phyloP scores from a whole-genome alignment of 2,329 filamentous ascomycete species.

The Cladosporium sp. region DNA sequence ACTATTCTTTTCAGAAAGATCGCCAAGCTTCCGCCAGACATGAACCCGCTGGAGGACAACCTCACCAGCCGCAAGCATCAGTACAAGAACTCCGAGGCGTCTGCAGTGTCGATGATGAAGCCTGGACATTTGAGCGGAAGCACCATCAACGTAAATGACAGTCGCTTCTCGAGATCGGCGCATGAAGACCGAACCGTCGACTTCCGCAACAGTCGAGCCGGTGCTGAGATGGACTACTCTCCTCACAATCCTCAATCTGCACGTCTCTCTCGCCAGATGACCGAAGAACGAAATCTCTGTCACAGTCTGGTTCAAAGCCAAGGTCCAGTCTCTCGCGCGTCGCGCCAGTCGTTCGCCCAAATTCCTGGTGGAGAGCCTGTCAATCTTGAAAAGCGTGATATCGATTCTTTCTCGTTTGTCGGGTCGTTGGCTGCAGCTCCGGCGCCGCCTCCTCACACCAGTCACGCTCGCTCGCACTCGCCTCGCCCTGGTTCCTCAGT shows the following conservation, averaged over 20 bases:
- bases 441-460: constrained; percentile 15
- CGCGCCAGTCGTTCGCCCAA: constrained; percentile 32
- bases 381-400: constrained; percentile 12
- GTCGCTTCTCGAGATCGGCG: constrained; percentile 43
- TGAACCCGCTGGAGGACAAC: constrained; percentile 90
- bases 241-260: constrained; percentile 54
- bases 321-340: constrained; percentile 37
- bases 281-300: constrained; percentile 47
- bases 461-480: constrained; percentile 10
- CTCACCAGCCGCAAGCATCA: constrained; percentile 78
- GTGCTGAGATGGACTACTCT: constrained; percentile 60
- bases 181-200: constrained; percentile 60
- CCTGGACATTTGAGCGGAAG: constrained; percentile 53
- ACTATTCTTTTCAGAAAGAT: constrained; percentile 81
- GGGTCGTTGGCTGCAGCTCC: constrained; percentile 6
- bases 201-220: constrained; percentile 75
- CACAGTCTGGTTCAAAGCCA: constrained; percentile 40
- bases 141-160: constrained; percentile 42
- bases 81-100: constrained; percentile 65
- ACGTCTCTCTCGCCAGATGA: constrained; percentile 57
- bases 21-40: constrained; percentile 78
- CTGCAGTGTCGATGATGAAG: constrained; percentile 54
- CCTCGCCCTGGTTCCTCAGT: constrained; percentile 30
- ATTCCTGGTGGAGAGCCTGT: not conserved
- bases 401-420: constrained; percentile 19